These are phyloP conservation scores for Populus davidiana DNA, from an alignment of 345 rosid species.

Conservation along the genomic window DNA sequence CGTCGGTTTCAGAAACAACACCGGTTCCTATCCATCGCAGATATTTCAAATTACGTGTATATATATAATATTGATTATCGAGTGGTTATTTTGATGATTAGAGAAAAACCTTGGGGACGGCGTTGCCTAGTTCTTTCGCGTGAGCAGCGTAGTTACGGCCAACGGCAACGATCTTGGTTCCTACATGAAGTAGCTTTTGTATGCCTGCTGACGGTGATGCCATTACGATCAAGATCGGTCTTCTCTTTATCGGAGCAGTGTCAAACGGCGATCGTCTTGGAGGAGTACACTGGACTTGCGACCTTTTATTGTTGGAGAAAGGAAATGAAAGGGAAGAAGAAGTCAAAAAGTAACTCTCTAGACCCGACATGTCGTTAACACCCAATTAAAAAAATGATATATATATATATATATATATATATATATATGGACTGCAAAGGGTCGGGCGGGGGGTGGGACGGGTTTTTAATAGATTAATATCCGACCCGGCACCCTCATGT, in stretches of 20 bases:
- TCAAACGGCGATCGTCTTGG: background rate
- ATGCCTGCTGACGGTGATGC: constrained; percentile 26
- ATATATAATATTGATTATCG: no score
- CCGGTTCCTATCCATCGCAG: constrained; percentile 51
- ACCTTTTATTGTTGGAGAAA: no score
- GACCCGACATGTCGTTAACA: no score
- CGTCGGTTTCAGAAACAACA: constrained; percentile 86
- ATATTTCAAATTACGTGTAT: background rate
- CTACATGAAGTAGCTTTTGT: constrained; percentile 57
- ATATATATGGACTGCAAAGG: background rate
- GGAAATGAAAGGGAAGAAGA: background rate
- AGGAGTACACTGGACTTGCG: no score
- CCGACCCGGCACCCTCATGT: background rate
- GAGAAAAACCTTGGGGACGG: constrained; percentile 63
- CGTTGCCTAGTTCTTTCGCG: constrained; percentile 92
- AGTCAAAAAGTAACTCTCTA: no score
- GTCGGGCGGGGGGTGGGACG: background rate
- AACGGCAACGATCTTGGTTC: constrained; percentile 90
- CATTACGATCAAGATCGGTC: constrained; percentile 3
- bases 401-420: no score
- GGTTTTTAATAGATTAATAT: background rate
- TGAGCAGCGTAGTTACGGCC: constrained; percentile 96
- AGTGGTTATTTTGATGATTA: background rate
- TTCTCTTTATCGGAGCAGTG: background rate
- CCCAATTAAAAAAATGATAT: no score